Percentiles rank a stretch among this genome's conserved stretches.
These are phyloP conservation scores for Lepidium africanum DNA, from an alignment of 345 rosid genomes.

Conservation along the genomic window DNA sequence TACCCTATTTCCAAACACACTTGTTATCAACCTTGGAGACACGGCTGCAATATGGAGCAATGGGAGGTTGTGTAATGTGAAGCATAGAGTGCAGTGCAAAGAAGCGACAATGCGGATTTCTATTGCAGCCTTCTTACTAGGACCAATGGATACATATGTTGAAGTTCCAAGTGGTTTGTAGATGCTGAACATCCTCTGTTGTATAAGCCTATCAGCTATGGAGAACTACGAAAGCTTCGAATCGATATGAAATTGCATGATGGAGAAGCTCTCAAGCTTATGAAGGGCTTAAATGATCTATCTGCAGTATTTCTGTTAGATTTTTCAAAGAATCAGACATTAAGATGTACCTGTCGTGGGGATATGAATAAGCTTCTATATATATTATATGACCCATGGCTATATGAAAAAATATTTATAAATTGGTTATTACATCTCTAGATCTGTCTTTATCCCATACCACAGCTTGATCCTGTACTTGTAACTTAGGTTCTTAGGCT, in stretches of 20 bases:
- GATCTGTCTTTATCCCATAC: constrained; percentile 20
- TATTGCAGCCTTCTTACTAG: neutral
- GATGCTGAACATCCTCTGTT: neutral
- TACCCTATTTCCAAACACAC: neutral
- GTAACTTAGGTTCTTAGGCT: neutral
- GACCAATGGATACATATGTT: neutral
- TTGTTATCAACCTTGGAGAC: neutral
- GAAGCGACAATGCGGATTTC: neutral
- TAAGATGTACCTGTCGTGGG: neutral
- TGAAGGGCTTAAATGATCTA: neutral
- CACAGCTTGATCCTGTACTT: neutral
- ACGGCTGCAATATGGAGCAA: neutral
- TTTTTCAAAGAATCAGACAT: neutral
- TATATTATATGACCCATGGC: constrained; percentile 10
- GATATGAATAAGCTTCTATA: neutral
- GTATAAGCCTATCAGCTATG: neutral
- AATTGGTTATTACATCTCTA: constrained; percentile 22
- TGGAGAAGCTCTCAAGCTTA: neutral
- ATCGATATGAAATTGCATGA: neutral
- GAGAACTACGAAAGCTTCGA: neutral
- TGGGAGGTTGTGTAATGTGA: neutral
- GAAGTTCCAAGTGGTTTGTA: neutral
- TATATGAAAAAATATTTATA: neutral
- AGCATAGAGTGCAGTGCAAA: neutral
- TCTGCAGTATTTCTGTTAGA: neutral